Conservation (phyloP, 805 yeast species). For the Yarrowia keelungensis region DNA sequence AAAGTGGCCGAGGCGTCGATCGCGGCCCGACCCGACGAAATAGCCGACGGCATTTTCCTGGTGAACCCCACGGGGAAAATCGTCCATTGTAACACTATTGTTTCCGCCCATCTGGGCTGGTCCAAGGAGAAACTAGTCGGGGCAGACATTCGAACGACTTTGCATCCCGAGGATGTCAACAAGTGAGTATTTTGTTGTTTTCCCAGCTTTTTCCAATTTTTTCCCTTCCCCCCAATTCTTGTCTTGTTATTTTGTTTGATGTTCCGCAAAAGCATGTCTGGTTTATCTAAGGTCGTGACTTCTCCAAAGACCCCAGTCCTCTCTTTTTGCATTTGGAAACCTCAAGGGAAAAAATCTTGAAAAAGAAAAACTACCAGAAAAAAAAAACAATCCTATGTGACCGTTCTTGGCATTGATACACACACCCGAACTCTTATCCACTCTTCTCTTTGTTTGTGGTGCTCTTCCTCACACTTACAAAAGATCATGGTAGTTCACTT, state of each 20-base stretch:
- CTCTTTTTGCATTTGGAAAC: background rate
- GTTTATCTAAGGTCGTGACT: background rate
- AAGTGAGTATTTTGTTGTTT: constrained; percentile 18
- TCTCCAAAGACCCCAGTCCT: constrained; percentile 12
- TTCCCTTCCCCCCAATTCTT: no score
- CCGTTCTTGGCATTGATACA: constrained; percentile 1
- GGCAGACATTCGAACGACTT: constrained; percentile 12
- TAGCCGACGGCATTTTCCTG: constrained; percentile 16
- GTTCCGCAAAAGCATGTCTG: constrained; percentile 18
- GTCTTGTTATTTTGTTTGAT: background rate
- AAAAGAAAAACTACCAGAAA: background rate
- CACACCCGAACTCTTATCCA: background rate
- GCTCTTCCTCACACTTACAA: background rate
- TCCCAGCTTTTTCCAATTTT: no score
- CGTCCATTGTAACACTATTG: constrained; percentile 21
- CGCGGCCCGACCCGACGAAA: constrained; percentile 7
- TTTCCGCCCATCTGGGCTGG: constrained; percentile 17
- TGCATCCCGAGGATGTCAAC: constrained; percentile 31
- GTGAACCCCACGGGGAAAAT: constrained; percentile 29
- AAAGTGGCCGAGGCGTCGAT: background rate
- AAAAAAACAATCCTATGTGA: background rate
- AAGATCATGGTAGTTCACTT: no score
- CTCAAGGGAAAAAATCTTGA: background rate
- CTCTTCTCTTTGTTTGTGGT: background rate
- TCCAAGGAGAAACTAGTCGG: constrained; percentile 27